phyloP scores from a whole-genome alignment of 345 rosid species.

The Aquilaria malaccensis region DNA sequence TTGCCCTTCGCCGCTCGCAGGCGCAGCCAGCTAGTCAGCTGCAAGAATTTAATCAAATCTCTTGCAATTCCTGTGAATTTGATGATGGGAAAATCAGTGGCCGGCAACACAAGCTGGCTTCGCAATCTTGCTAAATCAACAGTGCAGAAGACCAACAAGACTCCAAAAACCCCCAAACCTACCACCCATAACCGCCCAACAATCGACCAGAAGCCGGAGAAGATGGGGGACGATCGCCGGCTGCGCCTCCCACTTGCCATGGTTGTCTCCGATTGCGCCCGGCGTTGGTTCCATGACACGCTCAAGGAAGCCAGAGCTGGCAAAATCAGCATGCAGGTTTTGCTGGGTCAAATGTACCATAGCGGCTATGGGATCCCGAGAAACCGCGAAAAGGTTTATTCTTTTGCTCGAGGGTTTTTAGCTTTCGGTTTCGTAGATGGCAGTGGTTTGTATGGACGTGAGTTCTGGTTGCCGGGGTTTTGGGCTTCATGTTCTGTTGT shows the following conservation, averaged over 20 bases:
- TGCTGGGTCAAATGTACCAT: slow-evolving; percentile 87
- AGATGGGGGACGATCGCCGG: slow-evolving; percentile 12
- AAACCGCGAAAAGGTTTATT: slow-evolving; percentile 64
- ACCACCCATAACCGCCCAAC: slow-evolving; percentile 8
- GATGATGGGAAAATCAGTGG: slow-evolving; percentile 48
- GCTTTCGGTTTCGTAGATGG: too few species aligned
- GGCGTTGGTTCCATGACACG: slow-evolving; percentile 88
- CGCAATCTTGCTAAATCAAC: slow-evolving; percentile 12
- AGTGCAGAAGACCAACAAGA: slow-evolving; percentile 10
- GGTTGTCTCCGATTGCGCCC: slow-evolving; percentile 79
- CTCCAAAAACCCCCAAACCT: slow-evolving; percentile 33
- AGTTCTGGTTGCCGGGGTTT: too few species aligned
- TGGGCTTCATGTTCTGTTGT: too few species aligned
- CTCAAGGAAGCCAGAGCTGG: slow-evolving; percentile 93
- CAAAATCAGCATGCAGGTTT: slow-evolving; percentile 80
- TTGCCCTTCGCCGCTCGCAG: too few species aligned
- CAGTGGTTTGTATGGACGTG: too few species aligned
- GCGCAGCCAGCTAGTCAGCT: too few species aligned
- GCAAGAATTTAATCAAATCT: too few species aligned
- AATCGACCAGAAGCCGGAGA: slow-evolving; percentile 35
- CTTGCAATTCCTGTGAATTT: too few species aligned
- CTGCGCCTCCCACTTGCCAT: slow-evolving; percentile 54
- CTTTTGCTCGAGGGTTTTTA: not conserved
- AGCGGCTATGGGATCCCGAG: slow-evolving; percentile 88
- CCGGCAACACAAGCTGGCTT: slow-evolving; percentile 28